Base-by-base conservation (phyloP, 2,329 filamentous ascomycete species). In the Bipolaris victoriae region DNA sequence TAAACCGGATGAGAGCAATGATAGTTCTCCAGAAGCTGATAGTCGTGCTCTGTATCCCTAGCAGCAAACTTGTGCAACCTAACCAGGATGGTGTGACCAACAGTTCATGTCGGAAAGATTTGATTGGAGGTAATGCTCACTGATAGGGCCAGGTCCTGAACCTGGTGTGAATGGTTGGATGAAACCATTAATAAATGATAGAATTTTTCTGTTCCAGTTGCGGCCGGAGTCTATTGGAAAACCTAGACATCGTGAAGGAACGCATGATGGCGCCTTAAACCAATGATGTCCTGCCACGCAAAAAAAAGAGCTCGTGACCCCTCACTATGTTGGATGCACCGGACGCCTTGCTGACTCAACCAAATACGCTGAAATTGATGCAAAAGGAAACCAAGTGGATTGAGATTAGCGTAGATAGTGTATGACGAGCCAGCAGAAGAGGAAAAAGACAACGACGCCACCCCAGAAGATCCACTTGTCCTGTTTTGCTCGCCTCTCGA, bases 381-480 rank as follows among this genome's bases (percentile, higher is more conserved):
- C 33, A 24, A 36, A 26, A 24, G 2, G 7, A 26, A 26, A 18
- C 15, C 9, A 16, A 5, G 2, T 7, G 9, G 13, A n/a, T 35
- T 35, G 11, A 16, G n/a, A 20, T 67, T 57, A 71, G 35, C 91
- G 82, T 78, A 99, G 76, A 74, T 86, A 98, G 78, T 93, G 90
- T 72, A 99, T 74, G 54, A 96, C 92, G 63, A 95, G 79, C 87
- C 92, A 98, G 77, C 94, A 97, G 74, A 99, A 99, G 36, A 85
- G 73, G 69, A 98, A 90, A 77, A 99, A 99, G 35, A 95, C 78
- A 5, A 96, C 78, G 2, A 94, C 92, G 0, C 95, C 92, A 0
- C 82, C 90, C 84, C 90, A 90, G 76, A 99, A 99, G 35, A 99
- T 96, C 92, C 93, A 98, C 79, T 97, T 98, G 76, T 99, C 95